Evolutionary conservation across 192 early-diverging fungal genomes (phyloP).

Genomic region (Spizellomyces punctatus): DNA sequence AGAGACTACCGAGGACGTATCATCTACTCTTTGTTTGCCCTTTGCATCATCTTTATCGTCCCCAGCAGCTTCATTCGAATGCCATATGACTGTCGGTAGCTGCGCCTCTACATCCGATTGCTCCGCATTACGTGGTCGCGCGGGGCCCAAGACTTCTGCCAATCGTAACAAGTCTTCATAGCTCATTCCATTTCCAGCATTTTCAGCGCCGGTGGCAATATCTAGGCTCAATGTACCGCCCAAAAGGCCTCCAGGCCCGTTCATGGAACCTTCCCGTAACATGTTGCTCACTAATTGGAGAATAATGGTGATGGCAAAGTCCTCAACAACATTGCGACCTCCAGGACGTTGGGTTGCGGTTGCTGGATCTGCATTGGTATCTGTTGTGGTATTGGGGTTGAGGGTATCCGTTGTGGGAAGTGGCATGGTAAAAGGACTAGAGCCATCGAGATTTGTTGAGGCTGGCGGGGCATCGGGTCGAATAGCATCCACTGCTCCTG

Average conservation of each 20-base stretch:
- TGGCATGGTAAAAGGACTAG: neutral
- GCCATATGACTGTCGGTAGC: slow-evolving; percentile 31
- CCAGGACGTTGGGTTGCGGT: neutral
- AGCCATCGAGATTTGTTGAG: neutral
- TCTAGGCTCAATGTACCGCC: slow-evolving; percentile 31
- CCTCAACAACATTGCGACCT: slow-evolving; percentile 21
- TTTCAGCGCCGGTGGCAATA: neutral
- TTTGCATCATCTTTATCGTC: neutral
- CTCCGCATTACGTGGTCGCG: slow-evolving; percentile 42
- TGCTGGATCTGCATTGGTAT: neutral
- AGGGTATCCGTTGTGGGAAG: neutral
- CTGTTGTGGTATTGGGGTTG: neutral
- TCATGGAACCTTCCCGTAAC: slow-evolving; percentile 28
- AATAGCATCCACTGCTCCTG: neutral
- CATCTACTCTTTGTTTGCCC: slow-evolving; percentile 2
- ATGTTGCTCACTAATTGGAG: slow-evolving; percentile 28
- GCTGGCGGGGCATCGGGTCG: neutral
- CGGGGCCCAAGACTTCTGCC: slow-evolving; percentile 51
- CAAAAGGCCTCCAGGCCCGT: slow-evolving; percentile 26
- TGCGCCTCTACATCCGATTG: slow-evolving; percentile 42
- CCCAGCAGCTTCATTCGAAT: neutral
- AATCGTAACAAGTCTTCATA: slow-evolving; percentile 46
- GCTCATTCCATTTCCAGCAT: slow-evolving; percentile 19
- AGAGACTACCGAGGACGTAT: neutral
- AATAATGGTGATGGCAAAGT: slow-evolving; percentile 28